Evolutionary conservation across 164 flowering plant species (phyloP).

Genomic region (Houttuynia cordata): DNA sequence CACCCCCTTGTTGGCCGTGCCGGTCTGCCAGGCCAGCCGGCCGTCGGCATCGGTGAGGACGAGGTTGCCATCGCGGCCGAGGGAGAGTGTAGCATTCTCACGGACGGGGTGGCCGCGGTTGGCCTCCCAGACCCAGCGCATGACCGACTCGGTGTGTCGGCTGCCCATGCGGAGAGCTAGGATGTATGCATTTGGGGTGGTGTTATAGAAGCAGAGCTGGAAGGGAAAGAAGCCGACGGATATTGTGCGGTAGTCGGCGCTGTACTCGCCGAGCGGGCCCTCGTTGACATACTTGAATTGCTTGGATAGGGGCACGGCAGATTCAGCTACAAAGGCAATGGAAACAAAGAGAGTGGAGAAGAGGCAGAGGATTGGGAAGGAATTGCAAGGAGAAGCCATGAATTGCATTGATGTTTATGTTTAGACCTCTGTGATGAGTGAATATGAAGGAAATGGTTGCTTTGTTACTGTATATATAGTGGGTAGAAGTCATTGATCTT

Average conservation of each 20-base stretch:
- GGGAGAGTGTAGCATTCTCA: constrained; percentile 19
- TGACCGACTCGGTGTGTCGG: constrained; percentile 5
- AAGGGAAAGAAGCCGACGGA: constrained; percentile 10
- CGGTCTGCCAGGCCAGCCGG: constrained; percentile 27
- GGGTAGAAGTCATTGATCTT: too few relatives aligned
- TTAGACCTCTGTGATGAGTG: too few relatives aligned
- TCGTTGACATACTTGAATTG: constrained; percentile 30
- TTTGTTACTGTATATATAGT: constrained; percentile 55
- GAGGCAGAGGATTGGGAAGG: too few relatives aligned
- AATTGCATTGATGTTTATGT: constrained; percentile 94
- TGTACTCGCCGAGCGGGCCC: constrained; percentile 28
- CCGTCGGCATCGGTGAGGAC: too few relatives aligned
- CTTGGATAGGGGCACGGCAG: constrained; percentile 27
- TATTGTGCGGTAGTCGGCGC: constrained; percentile 18
- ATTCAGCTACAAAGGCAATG: constrained; percentile 10
- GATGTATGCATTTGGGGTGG: constrained; percentile 20
- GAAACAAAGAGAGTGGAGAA: background rate
- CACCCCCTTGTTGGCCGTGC: constrained; percentile 24
- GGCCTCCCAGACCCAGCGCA: constrained; percentile 38
- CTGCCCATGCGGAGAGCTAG: constrained; percentile 22
- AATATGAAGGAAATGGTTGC: constrained; percentile 65
- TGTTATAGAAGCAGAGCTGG: constrained; percentile 24
- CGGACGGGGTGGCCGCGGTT: constrained; percentile 20
- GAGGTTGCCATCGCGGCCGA: constrained; percentile 13
- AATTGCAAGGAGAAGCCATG: background rate